Conservation (phyloP, 2,329 filamentous ascomycete species). For the Apiospora marii region DNA sequence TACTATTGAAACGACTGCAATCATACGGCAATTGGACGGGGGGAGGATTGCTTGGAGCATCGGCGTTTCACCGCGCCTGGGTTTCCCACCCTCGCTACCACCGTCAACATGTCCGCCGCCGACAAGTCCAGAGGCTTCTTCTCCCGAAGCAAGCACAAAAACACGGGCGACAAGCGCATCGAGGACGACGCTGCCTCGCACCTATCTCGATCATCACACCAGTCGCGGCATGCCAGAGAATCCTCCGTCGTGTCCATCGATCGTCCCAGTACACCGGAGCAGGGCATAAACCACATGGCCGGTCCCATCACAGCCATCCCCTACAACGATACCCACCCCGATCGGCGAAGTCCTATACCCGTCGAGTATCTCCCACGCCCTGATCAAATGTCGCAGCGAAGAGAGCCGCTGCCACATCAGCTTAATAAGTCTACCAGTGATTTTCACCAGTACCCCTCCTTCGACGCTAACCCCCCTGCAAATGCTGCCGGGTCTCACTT, state of each 20-base stretch:
- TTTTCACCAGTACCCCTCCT: constrained; percentile 88
- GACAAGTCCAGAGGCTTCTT: constrained; percentile 89
- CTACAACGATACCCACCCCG: constrained; percentile 74
- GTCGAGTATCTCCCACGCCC: constrained; percentile 76
- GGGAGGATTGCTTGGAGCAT: constrained; percentile 35
- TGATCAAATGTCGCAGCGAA: constrained; percentile 68
- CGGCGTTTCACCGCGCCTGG: constrained; percentile 38
- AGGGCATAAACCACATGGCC: constrained; percentile 75
- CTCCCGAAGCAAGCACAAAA: constrained; percentile 84
- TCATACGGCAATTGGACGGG: constrained; percentile 21
- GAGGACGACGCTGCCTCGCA: constrained; percentile 68
- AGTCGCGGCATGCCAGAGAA: constrained; percentile 77
- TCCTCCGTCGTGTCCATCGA: constrained; percentile 78
- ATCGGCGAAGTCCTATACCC: constrained; percentile 73
- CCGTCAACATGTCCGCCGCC: constrained; percentile 64
- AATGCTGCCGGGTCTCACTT: constrained; percentile 61
- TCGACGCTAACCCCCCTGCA: constrained; percentile 62
- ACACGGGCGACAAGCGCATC: constrained; percentile 67
- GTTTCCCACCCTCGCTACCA: constrained; percentile 18
- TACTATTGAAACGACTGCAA: constrained; percentile 11
- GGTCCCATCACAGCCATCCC: constrained; percentile 89
- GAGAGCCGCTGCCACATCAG: constrained; percentile 83
- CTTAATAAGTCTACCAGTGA: constrained; percentile 79
- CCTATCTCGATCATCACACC: constrained; percentile 61
- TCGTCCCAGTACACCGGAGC: constrained; percentile 68